Evolutionary conservation across 2,329 filamentous ascomycete species (phyloP).

Genomic region (Diaporthe longicolla): DNA sequence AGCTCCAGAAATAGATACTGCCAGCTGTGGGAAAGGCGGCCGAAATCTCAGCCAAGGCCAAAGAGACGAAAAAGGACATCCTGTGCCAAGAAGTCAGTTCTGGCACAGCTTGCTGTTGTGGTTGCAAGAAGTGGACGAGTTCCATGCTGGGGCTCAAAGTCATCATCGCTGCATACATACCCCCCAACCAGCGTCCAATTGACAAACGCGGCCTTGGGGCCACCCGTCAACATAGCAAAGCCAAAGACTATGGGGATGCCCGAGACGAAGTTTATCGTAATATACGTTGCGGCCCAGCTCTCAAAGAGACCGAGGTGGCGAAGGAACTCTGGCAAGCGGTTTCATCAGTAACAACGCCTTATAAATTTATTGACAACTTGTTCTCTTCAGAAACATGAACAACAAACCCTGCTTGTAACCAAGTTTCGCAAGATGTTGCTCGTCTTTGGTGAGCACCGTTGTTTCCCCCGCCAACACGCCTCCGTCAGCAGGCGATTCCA

Average conservation of each 20-base stretch:
- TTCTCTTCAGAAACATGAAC: too few species aligned
- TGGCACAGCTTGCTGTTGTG: background rate
- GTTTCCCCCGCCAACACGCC: slow-evolving; percentile 42
- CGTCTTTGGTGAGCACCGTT: slow-evolving; percentile 45
- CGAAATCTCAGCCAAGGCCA: slow-evolving; percentile 56
- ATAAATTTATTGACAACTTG: too few species aligned
- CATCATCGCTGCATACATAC: background rate
- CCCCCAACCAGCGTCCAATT: slow-evolving; percentile 58
- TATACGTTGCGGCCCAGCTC: slow-evolving; percentile 55
- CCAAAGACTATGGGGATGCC: slow-evolving; percentile 56
- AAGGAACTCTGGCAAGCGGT: slow-evolving; percentile 48
- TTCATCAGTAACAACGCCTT: background rate
- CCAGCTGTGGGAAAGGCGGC: slow-evolving; percentile 55
- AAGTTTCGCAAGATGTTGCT: slow-evolving; percentile 51
- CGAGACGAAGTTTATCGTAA: slow-evolving; percentile 54
- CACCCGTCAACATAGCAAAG: slow-evolving; percentile 56
- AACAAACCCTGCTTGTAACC: slow-evolving; percentile 51
- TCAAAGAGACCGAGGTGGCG: slow-evolving; percentile 55
- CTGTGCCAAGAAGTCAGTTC: background rate
- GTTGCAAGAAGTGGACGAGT: accelerated
- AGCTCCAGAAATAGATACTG: slow-evolving; percentile 57
- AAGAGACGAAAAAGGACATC: slow-evolving; percentile 52
- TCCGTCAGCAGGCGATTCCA: slow-evolving; percentile 16
- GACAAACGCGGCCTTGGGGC: slow-evolving; percentile 54
- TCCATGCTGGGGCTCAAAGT: too few species aligned